phyloP scores from a whole-genome alignment of 352 stramenopile genomes.

The Pythium aquatile region DNA sequence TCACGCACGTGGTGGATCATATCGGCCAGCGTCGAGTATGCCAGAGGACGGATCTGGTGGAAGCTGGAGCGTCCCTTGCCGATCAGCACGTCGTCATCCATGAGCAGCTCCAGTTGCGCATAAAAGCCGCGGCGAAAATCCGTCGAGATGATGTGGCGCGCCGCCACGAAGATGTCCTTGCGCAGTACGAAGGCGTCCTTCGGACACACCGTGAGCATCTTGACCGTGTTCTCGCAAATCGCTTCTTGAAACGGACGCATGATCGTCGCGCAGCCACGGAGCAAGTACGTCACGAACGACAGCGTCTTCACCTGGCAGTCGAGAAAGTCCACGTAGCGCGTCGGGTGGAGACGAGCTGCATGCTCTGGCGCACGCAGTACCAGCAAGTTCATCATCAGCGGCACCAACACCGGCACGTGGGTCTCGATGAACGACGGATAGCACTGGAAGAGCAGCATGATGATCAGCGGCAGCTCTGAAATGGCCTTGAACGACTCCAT shows the following conservation, averaged over 20 bases:
- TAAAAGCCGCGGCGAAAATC: constrained; percentile 98
- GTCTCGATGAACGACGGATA: constrained; percentile 96
- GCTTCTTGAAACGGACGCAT: constrained; percentile 95
- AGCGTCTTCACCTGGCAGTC: constrained; percentile 97
- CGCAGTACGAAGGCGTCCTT: constrained; percentile 92
- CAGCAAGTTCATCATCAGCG: constrained; percentile 96
- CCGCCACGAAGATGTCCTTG: constrained; percentile 96
- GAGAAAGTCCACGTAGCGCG: constrained; percentile 89
- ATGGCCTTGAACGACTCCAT: constrained; percentile 95
- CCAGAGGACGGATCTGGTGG: constrained; percentile 92
- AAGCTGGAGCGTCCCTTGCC: constrained; percentile 82
- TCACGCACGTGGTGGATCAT: constrained; percentile 97
- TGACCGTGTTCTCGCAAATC: constrained; percentile 93
- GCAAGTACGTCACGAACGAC: constrained; percentile 97
- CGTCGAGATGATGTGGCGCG: constrained; percentile 96
- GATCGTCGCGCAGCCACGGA: constrained; percentile 89
- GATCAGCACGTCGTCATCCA: constrained; percentile 95
- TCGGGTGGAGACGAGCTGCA: constrained; percentile 52
- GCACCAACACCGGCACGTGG: constrained; percentile 94
- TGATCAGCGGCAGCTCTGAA: constrained; percentile 96
- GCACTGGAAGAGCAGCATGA: constrained; percentile 98
- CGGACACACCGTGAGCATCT: constrained; percentile 93
- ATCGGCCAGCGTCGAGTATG: constrained; percentile 97
- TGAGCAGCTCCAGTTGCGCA: constrained; percentile 91
- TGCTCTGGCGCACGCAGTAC: constrained; percentile 76